Evolutionary conservation across 306 rosid genomes (phyloP).

Genomic region (Fagus crenata): DNA sequence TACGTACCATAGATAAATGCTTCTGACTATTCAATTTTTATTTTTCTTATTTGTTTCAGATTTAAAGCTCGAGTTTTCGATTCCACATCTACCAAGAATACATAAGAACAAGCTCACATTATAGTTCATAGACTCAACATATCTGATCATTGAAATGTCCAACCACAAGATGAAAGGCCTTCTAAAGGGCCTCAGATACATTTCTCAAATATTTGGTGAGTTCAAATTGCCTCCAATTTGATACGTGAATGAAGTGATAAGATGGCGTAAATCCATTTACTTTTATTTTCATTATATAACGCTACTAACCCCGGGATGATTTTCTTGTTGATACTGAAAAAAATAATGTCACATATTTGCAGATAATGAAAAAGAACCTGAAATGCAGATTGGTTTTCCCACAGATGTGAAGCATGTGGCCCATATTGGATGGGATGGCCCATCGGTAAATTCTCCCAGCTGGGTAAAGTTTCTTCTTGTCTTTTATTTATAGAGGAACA

Average conservation of each 20-base stretch:
- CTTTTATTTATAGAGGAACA: not conserved
- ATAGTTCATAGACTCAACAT: conserved; percentile 9
- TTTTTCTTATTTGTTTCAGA: not conserved
- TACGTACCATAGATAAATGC: too few species aligned
- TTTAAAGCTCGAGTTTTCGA: conserved; percentile 13
- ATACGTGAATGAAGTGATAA: too few species aligned
- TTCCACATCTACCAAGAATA: conserved; percentile 17
- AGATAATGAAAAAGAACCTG: conserved; percentile 72
- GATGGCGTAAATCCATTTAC: too few species aligned
- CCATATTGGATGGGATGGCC: conserved; percentile 88
- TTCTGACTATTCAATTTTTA: not conserved
- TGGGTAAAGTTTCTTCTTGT: conserved; percentile 54
- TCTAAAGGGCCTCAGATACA: conserved; percentile 80
- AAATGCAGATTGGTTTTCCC: conserved; percentile 79
- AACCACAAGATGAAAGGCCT: conserved; percentile 86
- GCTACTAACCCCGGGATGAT: too few species aligned
- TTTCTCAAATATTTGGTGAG: conserved; percentile 84
- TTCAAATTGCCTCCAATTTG: conserved; percentile 23
- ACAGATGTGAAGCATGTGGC: conserved; percentile 98
- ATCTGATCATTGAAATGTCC: conserved; percentile 42
- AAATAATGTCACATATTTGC: conserved; percentile 16
- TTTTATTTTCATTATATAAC: too few species aligned
- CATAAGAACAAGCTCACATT: not conserved
- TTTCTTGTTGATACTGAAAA: not conserved
- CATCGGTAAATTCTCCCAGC: conserved; percentile 74